Evolutionary conservation across 192 early-diverging fungal genomes (phyloP), one percentile per base, ranked within the genome.

Genomic region (Gryganskiella cystojenkinii): DNA sequence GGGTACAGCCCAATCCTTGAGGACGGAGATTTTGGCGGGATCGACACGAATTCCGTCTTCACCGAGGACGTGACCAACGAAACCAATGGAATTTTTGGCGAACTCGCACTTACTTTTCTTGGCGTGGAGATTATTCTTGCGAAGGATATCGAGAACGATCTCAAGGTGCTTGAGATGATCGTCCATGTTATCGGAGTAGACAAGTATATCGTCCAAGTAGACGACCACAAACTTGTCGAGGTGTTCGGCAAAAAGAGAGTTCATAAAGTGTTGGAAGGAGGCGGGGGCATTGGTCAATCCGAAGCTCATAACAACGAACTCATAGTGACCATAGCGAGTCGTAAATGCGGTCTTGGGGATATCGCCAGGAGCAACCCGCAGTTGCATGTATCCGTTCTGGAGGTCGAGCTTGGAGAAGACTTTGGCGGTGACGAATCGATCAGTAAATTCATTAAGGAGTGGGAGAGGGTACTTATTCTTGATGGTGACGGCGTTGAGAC

Each of bases 401-500:
- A 85, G 35, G 54, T 88, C 85, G 0, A 90, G 63, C 33, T 83
- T 85, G 8, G 76, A 68, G 57, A 88, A 89, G 22, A 62, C 22
- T 22, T 71, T 43, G 1, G 68, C 58, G 4, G 59, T 76, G 4
- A 60, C 60, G 0, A 85, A 58, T 0, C 40, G 46, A 11, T 81
- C 85, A 28, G 87, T 50, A 6, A 79, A 62, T 33, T 87, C 82
- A 0, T 82, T 64, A 30, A 90, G 85, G 19, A 81, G 37, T 6
- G 88, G 88, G 8, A 89, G 34, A 0, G 84, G 84, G 31, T 82
- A 85, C 15, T 74, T 70, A 50, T 91, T 81, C 35, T 68, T 50
- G 1, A 82, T 74, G 0, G 85, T 90, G 3, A 74, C 30, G 35
- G 50, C 70, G 62, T 92, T 90, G 19, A 92, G 52, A 0, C 67